These are phyloP conservation scores for Arthrobotrys megalospora DNA, from an alignment of 2,329 filamentous ascomycete genomes.

Conservation along the genomic window DNA sequence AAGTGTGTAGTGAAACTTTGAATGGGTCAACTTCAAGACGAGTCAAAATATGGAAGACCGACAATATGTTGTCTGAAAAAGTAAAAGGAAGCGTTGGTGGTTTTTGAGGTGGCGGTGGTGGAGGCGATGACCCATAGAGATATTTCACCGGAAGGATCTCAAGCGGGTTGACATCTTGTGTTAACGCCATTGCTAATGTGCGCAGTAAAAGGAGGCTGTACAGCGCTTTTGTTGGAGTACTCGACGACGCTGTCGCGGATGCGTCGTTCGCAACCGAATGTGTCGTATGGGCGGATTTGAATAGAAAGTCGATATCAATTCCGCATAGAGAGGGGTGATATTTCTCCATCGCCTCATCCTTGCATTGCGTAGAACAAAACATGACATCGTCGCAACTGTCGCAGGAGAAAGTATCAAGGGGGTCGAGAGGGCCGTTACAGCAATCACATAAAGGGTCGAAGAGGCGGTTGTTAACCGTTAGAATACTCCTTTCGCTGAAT, in stretches of 20 bases:
- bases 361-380: constrained; percentile 76
- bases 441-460: constrained; percentile 92
- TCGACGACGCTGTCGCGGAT: constrained; percentile 45
- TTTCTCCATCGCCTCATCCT: constrained; percentile 72
- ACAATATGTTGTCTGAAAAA: constrained; percentile 81
- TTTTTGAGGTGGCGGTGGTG: constrained; percentile 72
- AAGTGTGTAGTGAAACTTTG: constrained; percentile 70
- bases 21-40: constrained; percentile 89
- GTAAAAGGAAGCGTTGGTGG: constrained; percentile 80
- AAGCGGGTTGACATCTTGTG: constrained; percentile 75
- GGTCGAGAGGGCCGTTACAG: constrained; percentile 79
- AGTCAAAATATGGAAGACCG: constrained; percentile 82
- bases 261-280: constrained; percentile 48
- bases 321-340: constrained; percentile 79
- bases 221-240: constrained; percentile 68
- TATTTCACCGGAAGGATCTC: constrained; percentile 77
- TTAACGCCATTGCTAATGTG: constrained; percentile 75
- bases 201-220: constrained; percentile 77
- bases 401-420: constrained; percentile 70
- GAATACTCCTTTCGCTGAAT: constrained; percentile 84
- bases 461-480: constrained; percentile 90
- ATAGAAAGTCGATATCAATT: constrained; percentile 77
- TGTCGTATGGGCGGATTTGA: constrained; percentile 75
- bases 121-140: constrained; percentile 77
- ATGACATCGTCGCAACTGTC: constrained; percentile 77